phyloP scores from a whole-genome alignment of 805 yeast species.

The Naumovozyma baii region DNA sequence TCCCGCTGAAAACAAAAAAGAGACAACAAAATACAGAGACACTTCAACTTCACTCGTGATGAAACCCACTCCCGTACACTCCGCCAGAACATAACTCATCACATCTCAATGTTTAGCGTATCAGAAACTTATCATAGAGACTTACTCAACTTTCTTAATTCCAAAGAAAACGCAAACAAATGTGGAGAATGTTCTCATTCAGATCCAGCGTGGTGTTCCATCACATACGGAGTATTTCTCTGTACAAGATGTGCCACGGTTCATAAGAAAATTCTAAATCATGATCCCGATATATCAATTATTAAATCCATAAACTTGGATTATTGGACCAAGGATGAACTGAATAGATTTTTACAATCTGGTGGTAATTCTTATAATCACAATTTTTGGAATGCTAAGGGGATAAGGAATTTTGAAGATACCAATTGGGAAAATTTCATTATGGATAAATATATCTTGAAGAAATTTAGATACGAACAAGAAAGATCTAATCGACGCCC shows the following conservation, averaged over 20 bases:
- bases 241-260: slow-evolving; percentile 81
- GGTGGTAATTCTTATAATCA: slow-evolving; percentile 55
- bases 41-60: too few species aligned
- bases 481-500: slow-evolving; percentile 10
- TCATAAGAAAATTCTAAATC: slow-evolving; percentile 53
- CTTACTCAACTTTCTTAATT: slow-evolving; percentile 47
- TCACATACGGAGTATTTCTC: slow-evolving; percentile 52
- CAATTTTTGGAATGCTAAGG: slow-evolving; percentile 55
- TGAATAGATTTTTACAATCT: slow-evolving; percentile 33
- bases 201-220: slow-evolving; percentile 43
- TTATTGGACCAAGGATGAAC: slow-evolving; percentile 50
- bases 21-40: too few species aligned
- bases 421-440: slow-evolving; percentile 45
- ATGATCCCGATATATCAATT: slow-evolving; percentile 40
- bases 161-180: slow-evolving; percentile 48
- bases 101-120: background rate
- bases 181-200: slow-evolving; percentile 71
- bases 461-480: slow-evolving; percentile 36
- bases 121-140: slow-evolving; percentile 18
- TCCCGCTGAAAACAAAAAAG: too few species aligned
- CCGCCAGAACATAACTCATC: background rate
- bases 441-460: slow-evolving; percentile 55
- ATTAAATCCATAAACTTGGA: slow-evolving; percentile 72
- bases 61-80: too few species aligned
- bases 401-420: slow-evolving; percentile 56